Conservation (phyloP, 148 eudicot genomes). For the Rhododendron ferrugineum region DNA sequence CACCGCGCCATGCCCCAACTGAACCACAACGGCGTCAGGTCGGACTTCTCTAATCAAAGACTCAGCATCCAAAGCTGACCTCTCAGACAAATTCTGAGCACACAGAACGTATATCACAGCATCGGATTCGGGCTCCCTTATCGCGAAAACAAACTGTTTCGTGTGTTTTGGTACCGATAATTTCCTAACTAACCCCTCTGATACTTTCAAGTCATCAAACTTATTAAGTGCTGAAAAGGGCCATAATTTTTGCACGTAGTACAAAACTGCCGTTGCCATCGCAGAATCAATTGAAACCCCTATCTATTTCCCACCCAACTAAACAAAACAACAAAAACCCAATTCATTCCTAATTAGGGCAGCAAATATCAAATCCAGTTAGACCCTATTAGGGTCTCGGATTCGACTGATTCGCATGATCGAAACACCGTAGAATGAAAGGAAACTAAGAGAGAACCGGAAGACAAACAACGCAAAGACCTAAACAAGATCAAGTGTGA, state of each 20-base stretch:
- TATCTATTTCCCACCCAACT: neutral
- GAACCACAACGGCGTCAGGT: conserved; percentile 81
- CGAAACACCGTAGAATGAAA: neutral
- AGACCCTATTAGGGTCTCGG: neutral
- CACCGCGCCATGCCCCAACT: conserved; percentile 27
- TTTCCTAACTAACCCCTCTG: conserved; percentile 52
- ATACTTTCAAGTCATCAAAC: conserved; percentile 38
- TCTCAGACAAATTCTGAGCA: conserved; percentile 84
- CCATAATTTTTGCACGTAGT: conserved; percentile 37
- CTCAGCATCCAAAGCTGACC: conserved; percentile 72
- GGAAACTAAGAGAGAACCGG: neutral
- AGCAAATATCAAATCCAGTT: neutral
- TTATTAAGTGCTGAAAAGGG: conserved; percentile 31
- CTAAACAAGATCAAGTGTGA: neutral
- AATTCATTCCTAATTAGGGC: neutral
- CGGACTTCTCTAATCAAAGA: conserved; percentile 54
- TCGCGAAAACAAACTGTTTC: conserved; percentile 70
- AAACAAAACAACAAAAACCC: neutral
- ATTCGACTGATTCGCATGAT: neutral
- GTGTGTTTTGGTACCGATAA: conserved; percentile 66
- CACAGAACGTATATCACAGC: conserved; percentile 62
- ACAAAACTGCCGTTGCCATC: conserved; percentile 16
- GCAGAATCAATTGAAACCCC: neutral
- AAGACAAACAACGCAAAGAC: neutral
- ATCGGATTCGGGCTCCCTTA: conserved; percentile 46